Evolutionary conservation across 225 moss, liverwort and hornwort species (phyloP), one percentile per base, ranked within the genome.

Genomic region (Climacium dendroides): DNA sequence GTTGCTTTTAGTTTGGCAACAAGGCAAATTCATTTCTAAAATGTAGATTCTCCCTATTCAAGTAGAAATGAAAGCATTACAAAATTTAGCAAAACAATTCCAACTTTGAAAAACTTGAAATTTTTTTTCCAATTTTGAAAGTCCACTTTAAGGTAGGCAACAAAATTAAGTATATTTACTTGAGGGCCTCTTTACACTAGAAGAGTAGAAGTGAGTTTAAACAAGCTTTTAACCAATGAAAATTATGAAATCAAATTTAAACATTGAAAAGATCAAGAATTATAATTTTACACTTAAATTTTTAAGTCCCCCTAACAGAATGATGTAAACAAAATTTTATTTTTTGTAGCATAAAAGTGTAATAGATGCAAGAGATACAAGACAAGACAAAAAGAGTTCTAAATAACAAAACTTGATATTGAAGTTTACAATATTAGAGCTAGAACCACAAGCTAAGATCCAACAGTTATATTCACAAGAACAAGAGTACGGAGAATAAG

Each of bases 301-400:
- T 9, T 25, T 50, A 32, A 75, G 4, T 75, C 14, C 13, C 34
- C 22, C 0, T 11, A 32, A 75, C 5, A 30, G 0, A 50, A 48
- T 50, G 5, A 50, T 75, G 22, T 52, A 0, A 9, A 22, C 8
- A 52, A 30, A 72, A 45, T 10, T 43, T 43, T 72, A 17, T 10
- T 6, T 3, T 43, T 1, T 0, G 0, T 10, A 28, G 17, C 16
- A 45, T n/a, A n/a, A n/a, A n/a, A n/a, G n/a, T n/a, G n/a, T n/a
- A n/a, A n/a, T n/a, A n/a, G n/a, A n/a, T n/a, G n/a, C n/a, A n/a
- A n/a, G n/a, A n/a, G n/a, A n/a, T n/a, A n/a, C n/a, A n/a, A n/a
- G n/a, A n/a, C n/a, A n/a, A n/a, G n/a, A n/a, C n/a, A n/a, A n/a
- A n/a, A n/a, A n/a, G n/a, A n/a, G n/a, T n/a, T n/a, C n/a, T n/a